A percentile compares a stretch with the other conserved stretches of the same genome.
Conservation (phyloP, 2,329 filamentous ascomycete species). For the Alternaria infectoria region DNA sequence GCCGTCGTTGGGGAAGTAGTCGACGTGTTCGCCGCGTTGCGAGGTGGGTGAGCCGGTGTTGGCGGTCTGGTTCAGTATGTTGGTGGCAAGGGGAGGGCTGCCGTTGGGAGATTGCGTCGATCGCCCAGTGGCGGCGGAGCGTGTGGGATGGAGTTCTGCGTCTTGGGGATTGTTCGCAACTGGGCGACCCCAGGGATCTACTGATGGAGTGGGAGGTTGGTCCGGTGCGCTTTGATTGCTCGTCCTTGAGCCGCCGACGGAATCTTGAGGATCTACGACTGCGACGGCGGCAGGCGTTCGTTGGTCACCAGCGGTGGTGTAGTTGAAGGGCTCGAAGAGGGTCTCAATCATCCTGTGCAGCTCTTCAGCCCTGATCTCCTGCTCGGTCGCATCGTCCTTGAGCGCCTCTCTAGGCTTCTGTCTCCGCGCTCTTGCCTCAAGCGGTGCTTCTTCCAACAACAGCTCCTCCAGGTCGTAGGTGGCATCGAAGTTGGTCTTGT, state of each 20-base stretch:
- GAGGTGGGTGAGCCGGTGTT: conserved; percentile 40
- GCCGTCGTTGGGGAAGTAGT: conserved; percentile 44
- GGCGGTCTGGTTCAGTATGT: conserved; percentile 28
- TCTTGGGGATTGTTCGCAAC: conserved; percentile 44
- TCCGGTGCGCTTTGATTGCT: conserved; percentile 46
- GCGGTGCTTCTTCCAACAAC: conserved; percentile 88
- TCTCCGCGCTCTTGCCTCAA: conserved; percentile 88
- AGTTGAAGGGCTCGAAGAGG: conserved; percentile 94
- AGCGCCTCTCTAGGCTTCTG: conserved; percentile 92
- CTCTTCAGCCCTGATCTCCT: conserved; percentile 93
- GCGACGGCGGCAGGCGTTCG: conserved; percentile 55
- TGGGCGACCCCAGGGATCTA: conserved; percentile 43
- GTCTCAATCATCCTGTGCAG: conserved; percentile 92
- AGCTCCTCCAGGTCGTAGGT: conserved; percentile 97
- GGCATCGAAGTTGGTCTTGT: conserved; percentile 99
- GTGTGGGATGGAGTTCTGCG: conserved; percentile 45
- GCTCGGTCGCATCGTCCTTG: conserved; percentile 91
- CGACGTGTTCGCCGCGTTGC: conserved; percentile 43
- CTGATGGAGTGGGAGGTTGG: conserved; percentile 39
- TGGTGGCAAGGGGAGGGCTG: conserved; percentile 52
- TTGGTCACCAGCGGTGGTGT: conserved; percentile 81
- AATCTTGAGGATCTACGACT: conserved; percentile 39
- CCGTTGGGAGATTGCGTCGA: conserved; percentile 57
- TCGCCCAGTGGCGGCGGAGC: conserved; percentile 45
- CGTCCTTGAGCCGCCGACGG: conserved; percentile 34